A percentile compares a stretch with the other conserved stretches of the same genome.
Conservation (phyloP, 495 filamentous ascomycete genomes). For the Schizothecium vesticola region DNA sequence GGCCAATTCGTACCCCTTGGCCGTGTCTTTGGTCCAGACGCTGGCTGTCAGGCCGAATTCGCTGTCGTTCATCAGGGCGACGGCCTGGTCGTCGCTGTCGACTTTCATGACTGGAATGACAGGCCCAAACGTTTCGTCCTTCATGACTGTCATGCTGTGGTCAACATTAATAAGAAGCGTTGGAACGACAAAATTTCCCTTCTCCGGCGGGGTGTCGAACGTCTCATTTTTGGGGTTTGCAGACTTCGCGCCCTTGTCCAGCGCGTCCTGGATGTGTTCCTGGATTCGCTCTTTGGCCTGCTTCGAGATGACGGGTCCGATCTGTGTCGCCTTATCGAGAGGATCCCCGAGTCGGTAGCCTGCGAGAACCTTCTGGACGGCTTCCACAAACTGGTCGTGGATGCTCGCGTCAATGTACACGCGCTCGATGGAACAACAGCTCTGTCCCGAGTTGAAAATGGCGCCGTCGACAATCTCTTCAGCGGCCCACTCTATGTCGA, state of each 20-base stretch:
- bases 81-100: conserved; percentile 71
- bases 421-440: conserved; percentile 88
- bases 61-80: conserved; percentile 88
- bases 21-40: conserved; percentile 92
- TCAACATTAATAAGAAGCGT: conserved; percentile 76
- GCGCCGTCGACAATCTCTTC: conserved; percentile 91
- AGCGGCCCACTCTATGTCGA: conserved; percentile 83
- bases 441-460: conserved; percentile 95
- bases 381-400: conserved; percentile 72
- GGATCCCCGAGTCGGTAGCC: conserved; percentile 89
- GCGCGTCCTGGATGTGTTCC: conserved; percentile 75
- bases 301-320: conserved; percentile 85
- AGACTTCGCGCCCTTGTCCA: conserved; percentile 76
- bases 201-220: conserved; percentile 60
- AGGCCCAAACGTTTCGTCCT: conserved; percentile 92
- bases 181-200: conserved; percentile 82
- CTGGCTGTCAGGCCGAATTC: conserved; percentile 94
- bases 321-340: conserved; percentile 65
- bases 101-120: conserved; percentile 95
- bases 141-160: conserved; percentile 88
- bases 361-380: conserved; percentile 72
- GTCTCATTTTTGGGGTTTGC: conserved; percentile 75
- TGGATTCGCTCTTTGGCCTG: conserved; percentile 68
- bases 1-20: conserved; percentile 67
- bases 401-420: conserved; percentile 86